Evolutionary conservation across 441 rosid genomes (phyloP).

Genomic region (Flueggea neowawraea): DNA sequence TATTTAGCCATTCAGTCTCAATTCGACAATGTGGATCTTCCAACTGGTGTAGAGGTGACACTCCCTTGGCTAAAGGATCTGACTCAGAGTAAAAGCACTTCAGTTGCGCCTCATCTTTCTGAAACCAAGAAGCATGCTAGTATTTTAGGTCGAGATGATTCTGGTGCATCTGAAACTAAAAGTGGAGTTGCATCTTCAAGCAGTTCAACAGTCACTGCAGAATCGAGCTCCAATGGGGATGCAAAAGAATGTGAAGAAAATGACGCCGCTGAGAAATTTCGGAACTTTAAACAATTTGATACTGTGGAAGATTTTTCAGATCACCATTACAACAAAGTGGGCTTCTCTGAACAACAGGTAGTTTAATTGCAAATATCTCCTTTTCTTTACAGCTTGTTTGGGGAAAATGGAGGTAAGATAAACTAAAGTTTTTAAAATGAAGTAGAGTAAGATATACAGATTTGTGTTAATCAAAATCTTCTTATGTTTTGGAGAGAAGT

Average conservation of each 20-base stretch:
- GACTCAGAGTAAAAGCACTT: conserved; percentile 18
- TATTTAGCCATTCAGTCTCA: conserved; percentile 41
- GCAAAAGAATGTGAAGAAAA: conserved; percentile 20
- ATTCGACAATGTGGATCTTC: conserved; percentile 53
- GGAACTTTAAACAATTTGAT: conserved; percentile 43
- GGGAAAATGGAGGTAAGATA: too few species aligned
- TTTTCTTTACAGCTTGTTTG: too few species aligned
- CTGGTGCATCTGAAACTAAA: conserved; percentile 12
- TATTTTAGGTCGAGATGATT: background rate
- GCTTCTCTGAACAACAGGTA: conserved; percentile 31
- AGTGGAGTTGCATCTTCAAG: conserved; percentile 20
- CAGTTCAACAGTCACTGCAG: conserved; percentile 22
- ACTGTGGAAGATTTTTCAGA: conserved; percentile 53
- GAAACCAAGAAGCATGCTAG: conserved; percentile 17
- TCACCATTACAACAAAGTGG: conserved; percentile 37
- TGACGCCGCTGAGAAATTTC: conserved; percentile 13
- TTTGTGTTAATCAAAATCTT: too few species aligned
- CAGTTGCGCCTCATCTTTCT: conserved; percentile 8
- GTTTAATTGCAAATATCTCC: conserved; percentile 5
- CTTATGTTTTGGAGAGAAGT: too few species aligned
- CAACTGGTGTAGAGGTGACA: conserved; percentile 51
- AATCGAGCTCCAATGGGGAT: conserved; percentile 21
- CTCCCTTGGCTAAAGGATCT: conserved; percentile 43
- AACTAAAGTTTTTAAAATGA: too few species aligned
- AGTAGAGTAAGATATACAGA: too few species aligned